Evolutionary conservation across 257 asterid species (phyloP).

Genomic region (Scutellaria baicalensis): DNA sequence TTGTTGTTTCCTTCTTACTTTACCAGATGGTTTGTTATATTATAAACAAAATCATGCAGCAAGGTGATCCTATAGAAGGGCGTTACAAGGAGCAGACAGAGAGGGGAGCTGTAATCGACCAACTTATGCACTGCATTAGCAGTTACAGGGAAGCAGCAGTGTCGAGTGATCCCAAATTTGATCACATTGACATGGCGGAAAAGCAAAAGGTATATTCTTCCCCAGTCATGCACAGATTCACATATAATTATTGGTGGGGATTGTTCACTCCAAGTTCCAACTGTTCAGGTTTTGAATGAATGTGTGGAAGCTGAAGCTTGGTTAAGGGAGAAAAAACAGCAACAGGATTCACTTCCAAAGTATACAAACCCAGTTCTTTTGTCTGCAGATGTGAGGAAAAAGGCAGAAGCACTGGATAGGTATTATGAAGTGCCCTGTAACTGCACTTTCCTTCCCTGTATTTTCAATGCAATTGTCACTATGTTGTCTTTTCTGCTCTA

Average conservation of each 20-base stretch:
- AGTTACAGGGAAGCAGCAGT: constrained; percentile 85
- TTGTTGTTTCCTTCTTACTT: background rate
- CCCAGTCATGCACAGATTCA: background rate
- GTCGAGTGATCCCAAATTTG: constrained; percentile 68
- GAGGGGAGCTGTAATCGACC: constrained; percentile 71
- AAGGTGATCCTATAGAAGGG: constrained; percentile 84
- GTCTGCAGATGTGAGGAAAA: constrained; percentile 64
- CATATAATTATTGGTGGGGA: background rate
- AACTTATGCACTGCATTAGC: constrained; percentile 48
- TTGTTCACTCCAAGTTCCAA: background rate
- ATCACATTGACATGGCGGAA: constrained; percentile 76
- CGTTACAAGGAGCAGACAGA: constrained; percentile 73
- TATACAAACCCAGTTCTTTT: constrained; percentile 61
- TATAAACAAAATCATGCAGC: constrained; percentile 35
- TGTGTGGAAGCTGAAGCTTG: constrained; percentile 90
- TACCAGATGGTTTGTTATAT: background rate
- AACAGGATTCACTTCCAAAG: constrained; percentile 78
- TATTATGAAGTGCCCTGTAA: constrained; percentile 2
- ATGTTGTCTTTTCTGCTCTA: no score
- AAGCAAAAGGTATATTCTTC: constrained; percentile 56
- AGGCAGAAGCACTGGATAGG: constrained; percentile 85
- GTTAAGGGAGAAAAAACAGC: constrained; percentile 77
- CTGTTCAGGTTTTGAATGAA: constrained; percentile 64
- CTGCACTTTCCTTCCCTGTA: background rate
- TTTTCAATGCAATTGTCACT: no score